Conservation (phyloP, 441 rosid species). For the Syzygium malaccense region DNA sequence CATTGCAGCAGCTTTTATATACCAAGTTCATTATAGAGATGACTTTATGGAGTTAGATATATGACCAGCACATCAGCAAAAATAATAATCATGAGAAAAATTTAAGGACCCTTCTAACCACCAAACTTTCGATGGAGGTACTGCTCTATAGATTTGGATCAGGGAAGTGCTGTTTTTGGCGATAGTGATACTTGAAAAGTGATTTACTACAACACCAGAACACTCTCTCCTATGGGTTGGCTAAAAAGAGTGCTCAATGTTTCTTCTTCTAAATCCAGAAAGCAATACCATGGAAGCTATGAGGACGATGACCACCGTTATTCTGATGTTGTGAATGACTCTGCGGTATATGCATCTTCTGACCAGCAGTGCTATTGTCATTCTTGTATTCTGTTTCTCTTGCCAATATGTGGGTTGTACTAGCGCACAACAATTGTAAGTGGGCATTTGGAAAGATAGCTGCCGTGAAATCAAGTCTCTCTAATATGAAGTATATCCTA, state of each 20-base stretch:
- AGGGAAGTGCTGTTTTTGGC: neutral
- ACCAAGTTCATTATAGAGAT: neutral
- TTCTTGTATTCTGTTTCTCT: neutral
- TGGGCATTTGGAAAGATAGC: neutral
- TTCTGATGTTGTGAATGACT: neutral
- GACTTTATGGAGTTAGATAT: neutral
- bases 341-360: neutral
- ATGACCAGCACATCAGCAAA: neutral
- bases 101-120: neutral
- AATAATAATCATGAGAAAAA: neutral
- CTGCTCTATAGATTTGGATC: neutral
- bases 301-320: neutral
- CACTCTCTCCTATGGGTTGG: neutral
- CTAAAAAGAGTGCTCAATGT: neutral
- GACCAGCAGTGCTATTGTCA: neutral
- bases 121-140: neutral
- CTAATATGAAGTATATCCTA: neutral
- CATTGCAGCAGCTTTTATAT: neutral
- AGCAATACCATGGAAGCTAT: neutral
- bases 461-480: neutral
- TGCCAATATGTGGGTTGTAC: neutral
- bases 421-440: neutral
- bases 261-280: neutral
- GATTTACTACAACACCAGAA: neutral
- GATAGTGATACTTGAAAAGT: neutral